These are phyloP conservation scores for Vitis hybrid DNA, from an alignment of 177 flowering plant species.

Conservation along the genomic window DNA sequence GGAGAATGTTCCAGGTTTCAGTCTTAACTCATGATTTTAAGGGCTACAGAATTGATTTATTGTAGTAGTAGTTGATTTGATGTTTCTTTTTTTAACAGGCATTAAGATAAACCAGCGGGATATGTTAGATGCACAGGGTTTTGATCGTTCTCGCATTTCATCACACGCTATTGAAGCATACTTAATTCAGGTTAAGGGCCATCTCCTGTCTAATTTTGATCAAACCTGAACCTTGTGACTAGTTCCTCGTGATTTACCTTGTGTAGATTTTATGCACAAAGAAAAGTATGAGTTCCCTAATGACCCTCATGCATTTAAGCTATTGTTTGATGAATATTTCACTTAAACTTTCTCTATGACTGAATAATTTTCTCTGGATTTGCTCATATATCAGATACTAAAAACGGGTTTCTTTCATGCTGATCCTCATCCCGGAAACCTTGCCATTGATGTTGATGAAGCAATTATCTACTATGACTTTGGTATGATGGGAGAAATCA, in stretches of 20 bases:
- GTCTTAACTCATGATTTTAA: conserved; percentile 10
- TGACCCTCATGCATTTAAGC: too few relatives aligned
- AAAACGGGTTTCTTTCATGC: conserved; percentile 97
- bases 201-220: too few relatives aligned
- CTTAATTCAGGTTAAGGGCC: conserved; percentile 71
- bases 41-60: not conserved
- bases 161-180: conserved; percentile 88
- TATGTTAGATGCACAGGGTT: conserved; percentile 58
- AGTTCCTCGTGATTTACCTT: too few relatives aligned
- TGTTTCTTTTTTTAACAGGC: conserved; percentile 43
- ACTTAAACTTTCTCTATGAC: too few relatives aligned
- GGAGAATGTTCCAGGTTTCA: conserved; percentile 93
- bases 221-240: too few relatives aligned
- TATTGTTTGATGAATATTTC: too few relatives aligned
- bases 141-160: conserved; percentile 63
- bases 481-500: conserved; percentile 99
- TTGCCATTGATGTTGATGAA: conserved; percentile 87
- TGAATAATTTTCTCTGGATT: not conserved
- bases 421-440: conserved; percentile 99
- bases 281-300: too few relatives aligned
- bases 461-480: conserved; percentile 91
- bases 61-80: conserved; percentile 7
- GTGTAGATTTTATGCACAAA: too few relatives aligned
- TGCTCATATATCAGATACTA: conserved; percentile 55
- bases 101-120: conserved; percentile 72